These are phyloP conservation scores for Globisporangium cederbergense DNA, from an alignment of 352 stramenopile genomes.

Conservation along the genomic window DNA sequence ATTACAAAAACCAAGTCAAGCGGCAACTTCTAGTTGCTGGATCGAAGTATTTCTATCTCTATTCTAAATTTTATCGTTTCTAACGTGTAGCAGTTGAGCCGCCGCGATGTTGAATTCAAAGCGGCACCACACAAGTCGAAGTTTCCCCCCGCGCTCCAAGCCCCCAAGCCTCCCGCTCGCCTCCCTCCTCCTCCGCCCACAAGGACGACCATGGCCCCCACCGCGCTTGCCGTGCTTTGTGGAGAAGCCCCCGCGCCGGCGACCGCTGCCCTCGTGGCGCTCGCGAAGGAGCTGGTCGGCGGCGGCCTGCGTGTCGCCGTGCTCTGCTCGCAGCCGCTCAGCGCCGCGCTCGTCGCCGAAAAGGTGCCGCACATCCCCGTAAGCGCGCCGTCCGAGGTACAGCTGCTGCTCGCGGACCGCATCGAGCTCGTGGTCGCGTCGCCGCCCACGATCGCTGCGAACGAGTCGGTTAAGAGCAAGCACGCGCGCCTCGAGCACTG, in stretches of 20 bases:
- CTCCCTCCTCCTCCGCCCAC: not conserved
- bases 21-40: not conserved
- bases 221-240: slow-evolving; percentile 71
- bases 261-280: slow-evolving; percentile 35
- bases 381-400: slow-evolving; percentile 51
- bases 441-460: slow-evolving; percentile 31
- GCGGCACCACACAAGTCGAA: slow-evolving; percentile 17
- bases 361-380: slow-evolving; percentile 78
- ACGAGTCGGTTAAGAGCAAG: slow-evolving; percentile 31
- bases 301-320: slow-evolving; percentile 59
- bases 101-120: not conserved
- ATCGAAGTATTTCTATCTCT: slow-evolving; percentile 10
- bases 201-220: slow-evolving; percentile 25
- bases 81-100: slow-evolving; percentile 22
- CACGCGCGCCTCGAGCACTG: slow-evolving; percentile 53
- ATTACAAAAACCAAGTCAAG: not conserved
- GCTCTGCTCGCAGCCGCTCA: slow-evolving; percentile 50
- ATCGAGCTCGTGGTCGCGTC: slow-evolving; percentile 67
- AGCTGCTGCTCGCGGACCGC: slow-evolving; percentile 66
- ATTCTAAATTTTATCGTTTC: slow-evolving; percentile 19
- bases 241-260: slow-evolving; percentile 39
- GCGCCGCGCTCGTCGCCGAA: slow-evolving; percentile 55
- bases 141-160: not conserved
- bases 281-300: slow-evolving; percentile 46
- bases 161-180: not conserved